phyloP scores from a whole-genome alignment of 2,329 filamentous ascomycete genomes.

The Paraphoma chrysanthemicola region DNA sequence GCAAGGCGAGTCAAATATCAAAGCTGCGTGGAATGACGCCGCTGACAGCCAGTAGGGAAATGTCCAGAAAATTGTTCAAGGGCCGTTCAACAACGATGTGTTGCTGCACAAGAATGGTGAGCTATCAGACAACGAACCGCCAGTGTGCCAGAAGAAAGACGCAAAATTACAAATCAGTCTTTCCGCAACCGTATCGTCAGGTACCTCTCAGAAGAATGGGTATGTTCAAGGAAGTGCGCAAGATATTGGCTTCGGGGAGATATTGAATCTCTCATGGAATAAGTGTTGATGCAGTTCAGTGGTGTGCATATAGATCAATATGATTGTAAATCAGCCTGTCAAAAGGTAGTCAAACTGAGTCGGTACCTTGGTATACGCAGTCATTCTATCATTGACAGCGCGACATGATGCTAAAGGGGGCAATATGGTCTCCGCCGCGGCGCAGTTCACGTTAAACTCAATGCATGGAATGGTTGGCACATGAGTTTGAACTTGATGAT shows the following conservation, averaged over 20 bases:
- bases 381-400: too few relatives aligned
- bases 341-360: too few relatives aligned
- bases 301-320: background rate
- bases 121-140: background rate
- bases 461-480: background rate
- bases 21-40: background rate
- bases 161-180: background rate
- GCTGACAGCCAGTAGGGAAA: constrained; percentile 22
- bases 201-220: background rate
- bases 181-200: background rate
- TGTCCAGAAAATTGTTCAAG: constrained; percentile 28
- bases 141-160: background rate
- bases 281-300: background rate
- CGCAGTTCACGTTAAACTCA: too few relatives aligned
- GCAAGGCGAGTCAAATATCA: constrained; percentile 22
- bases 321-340: background rate
- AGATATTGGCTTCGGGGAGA: background rate
- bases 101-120: background rate
- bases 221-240: background rate
- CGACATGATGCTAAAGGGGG: too few relatives aligned
- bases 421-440: too few relatives aligned
- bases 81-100: constrained; percentile 21
- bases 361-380: too few relatives aligned
- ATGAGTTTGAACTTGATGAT: too few relatives aligned
- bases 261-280: background rate